Conservation (phyloP, 192 early-diverging fungal genomes). For the Mortierella alpina region DNA sequence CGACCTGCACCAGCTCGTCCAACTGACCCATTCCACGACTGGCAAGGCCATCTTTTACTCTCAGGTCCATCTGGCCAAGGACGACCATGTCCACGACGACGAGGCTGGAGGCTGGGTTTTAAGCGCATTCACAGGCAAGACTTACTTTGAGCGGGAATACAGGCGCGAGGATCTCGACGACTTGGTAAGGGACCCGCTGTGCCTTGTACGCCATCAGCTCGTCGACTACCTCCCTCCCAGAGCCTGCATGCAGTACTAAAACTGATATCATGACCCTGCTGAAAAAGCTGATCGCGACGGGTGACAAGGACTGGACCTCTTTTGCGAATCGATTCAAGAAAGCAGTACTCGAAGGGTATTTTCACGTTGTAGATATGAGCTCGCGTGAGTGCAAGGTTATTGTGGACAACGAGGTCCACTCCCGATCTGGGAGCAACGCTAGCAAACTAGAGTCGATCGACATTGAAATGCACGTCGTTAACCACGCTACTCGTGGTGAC, state of each 20-base stretch:
- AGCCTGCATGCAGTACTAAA: background rate
- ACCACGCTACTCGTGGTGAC: constrained; percentile 26
- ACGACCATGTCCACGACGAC: constrained; percentile 36
- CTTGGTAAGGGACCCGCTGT: background rate
- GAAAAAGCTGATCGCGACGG: constrained; percentile 10
- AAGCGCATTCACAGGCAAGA: constrained; percentile 46
- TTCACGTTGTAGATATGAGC: constrained; percentile 30
- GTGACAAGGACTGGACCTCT: constrained; percentile 36
- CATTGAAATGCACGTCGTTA: constrained; percentile 39
- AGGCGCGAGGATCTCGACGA: constrained; percentile 43
- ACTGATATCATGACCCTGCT: background rate
- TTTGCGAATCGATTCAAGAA: constrained; percentile 44
- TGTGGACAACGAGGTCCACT: constrained; percentile 48
- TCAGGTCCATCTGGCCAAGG: constrained; percentile 25
- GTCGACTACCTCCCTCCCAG: no score
- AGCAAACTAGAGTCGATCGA: constrained; percentile 17
- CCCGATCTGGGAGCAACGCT: constrained; percentile 2
- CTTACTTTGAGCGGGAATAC: constrained; percentile 52
- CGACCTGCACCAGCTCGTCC: constrained; percentile 41
- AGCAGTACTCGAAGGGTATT: constrained; percentile 30
- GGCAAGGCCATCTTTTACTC: constrained; percentile 52
- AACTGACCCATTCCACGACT: constrained; percentile 40
- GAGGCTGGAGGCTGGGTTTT: constrained; percentile 48
- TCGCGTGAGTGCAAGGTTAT: constrained; percentile 42
- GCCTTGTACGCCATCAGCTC: background rate